Evolutionary conservation across 1,139 yeast species (phyloP).

Genomic region (Geotrichum carabidarum): DNA sequence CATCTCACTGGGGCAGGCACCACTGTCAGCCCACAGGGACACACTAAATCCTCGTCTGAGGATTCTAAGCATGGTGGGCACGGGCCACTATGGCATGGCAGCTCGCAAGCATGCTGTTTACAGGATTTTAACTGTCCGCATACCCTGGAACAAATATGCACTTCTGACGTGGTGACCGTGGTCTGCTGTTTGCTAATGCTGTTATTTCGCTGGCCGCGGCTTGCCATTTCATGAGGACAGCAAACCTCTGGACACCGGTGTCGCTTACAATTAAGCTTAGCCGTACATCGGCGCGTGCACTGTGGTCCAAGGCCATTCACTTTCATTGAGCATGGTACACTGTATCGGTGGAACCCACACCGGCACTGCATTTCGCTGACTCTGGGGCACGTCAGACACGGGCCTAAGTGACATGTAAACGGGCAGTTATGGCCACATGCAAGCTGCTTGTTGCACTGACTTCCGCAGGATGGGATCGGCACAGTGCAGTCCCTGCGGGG

Average conservation of each 20-base stretch:
- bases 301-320: conserved; percentile 50
- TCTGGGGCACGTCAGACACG: conserved; percentile 59
- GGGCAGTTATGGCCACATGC: conserved; percentile 70
- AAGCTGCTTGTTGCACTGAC: conserved; percentile 54
- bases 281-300: conserved; percentile 73
- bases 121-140: conserved; percentile 67
- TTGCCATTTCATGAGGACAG: conserved; percentile 62
- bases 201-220: conserved; percentile 50
- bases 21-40: conserved; percentile 80
- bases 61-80: conserved; percentile 85
- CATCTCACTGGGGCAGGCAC: conserved; percentile 85
- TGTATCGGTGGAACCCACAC: conserved; percentile 48
- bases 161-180: conserved; percentile 38
- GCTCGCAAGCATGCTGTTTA: conserved; percentile 67
- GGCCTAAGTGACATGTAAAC: conserved; percentile 69
- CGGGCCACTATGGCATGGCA: conserved; percentile 80
- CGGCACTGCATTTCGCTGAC: conserved; percentile 46
- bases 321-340: conserved; percentile 60
- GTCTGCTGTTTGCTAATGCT: not conserved
- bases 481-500: conserved; percentile 59
- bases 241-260: conserved; percentile 70
- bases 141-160: conserved; percentile 65
- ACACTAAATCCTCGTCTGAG: conserved; percentile 70
- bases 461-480: conserved; percentile 67
- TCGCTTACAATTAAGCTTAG: conserved; percentile 70